Conservation (phyloP, 2,329 filamentous ascomycete genomes). For the Lachnellula suecica region DNA sequence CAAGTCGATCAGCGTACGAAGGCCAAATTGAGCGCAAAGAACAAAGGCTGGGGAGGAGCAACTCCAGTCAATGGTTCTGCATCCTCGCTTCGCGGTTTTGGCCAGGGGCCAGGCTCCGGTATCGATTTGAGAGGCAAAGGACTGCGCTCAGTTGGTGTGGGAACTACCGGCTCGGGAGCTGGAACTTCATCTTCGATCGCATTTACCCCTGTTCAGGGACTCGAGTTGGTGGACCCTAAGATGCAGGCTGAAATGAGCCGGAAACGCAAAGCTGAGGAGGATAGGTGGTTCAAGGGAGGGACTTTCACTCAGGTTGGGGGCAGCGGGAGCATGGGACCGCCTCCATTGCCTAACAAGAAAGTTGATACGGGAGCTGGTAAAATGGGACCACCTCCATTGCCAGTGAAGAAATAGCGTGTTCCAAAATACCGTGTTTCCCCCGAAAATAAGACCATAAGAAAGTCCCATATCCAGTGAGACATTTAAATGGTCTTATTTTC, state of each 20-base stretch:
- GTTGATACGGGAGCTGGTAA: slow-evolving; percentile 62
- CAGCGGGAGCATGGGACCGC: slow-evolving; percentile 57
- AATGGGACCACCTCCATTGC: slow-evolving; percentile 33
- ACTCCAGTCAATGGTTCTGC: slow-evolving; percentile 65
- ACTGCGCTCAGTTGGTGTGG: slow-evolving; percentile 81
- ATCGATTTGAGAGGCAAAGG: slow-evolving; percentile 70
- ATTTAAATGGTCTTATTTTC: too few species aligned
- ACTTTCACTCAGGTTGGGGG: slow-evolving; percentile 85
- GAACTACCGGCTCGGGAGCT: slow-evolving; percentile 60
- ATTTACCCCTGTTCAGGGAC: slow-evolving; percentile 90
- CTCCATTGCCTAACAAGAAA: slow-evolving; percentile 64
- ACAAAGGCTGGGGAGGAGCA: slow-evolving; percentile 85
- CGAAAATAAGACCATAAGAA: too few species aligned
- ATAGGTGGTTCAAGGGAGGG: slow-evolving; percentile 96
- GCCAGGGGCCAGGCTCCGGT: slow-evolving; percentile 58
- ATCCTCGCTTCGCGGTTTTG: slow-evolving; percentile 81
- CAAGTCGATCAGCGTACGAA: slow-evolving; percentile 93
- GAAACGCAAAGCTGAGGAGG: slow-evolving; percentile 92
- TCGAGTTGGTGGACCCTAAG: slow-evolving; percentile 95
- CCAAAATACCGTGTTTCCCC: too few species aligned
- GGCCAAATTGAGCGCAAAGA: slow-evolving; percentile 91
- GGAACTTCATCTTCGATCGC: slow-evolving; percentile 86
- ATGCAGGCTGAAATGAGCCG: slow-evolving; percentile 81
- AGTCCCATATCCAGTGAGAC: too few species aligned
- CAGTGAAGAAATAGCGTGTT: slow-evolving; percentile 26